Evolutionary conservation across 805 yeast species (phyloP), one percentile per base, ranked within the genome.

Genomic region (Barnettozyma botsteinii): DNA sequence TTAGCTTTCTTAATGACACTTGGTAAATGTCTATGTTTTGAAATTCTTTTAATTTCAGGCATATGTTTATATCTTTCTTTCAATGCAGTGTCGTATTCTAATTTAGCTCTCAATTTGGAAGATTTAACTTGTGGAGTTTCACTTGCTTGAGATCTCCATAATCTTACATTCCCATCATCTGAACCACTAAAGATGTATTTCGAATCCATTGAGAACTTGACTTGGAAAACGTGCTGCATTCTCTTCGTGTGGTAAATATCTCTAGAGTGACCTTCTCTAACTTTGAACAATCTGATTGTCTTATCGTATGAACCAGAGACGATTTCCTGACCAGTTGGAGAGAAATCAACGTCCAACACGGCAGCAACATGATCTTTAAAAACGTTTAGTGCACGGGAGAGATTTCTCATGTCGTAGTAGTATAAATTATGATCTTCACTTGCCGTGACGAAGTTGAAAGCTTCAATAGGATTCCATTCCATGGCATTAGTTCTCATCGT

Each of bases 391-490:
- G 97, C 81, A 41, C 85, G 72, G 33, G 72, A 71, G 76, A 94
- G 70, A 56, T 89, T 85, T 60, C 99, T 73, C 97, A 94, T 91
- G 65, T 93, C 99, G 78, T 96, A 94, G 40, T 84, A 72, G 61
- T 93, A 93, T 9, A 83, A 80, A 60, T 93, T 93, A 62, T 91
- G 97, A 66, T 93, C 98, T 64, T 93, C 99, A 56, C 79, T 78
- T 3, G 87, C 98, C 30, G 85, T 78, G 14, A 89, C 97, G 66
- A 93, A 91, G 57, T 84, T 79, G 65, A 77, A 93, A 2, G 98
- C 95, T 62, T 93, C 98, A 82, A 93, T 85, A 5, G 99, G 99
- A 64, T 93, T 93, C 98, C 98, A 93, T 41, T 88, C 73, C 20
- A 93, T 71, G 34, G 91, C 72, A 61, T 93, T 93, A 15, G 89